Conservation (phyloP, 2,329 filamentous ascomycete species). For the Fusarium luffae region DNA sequence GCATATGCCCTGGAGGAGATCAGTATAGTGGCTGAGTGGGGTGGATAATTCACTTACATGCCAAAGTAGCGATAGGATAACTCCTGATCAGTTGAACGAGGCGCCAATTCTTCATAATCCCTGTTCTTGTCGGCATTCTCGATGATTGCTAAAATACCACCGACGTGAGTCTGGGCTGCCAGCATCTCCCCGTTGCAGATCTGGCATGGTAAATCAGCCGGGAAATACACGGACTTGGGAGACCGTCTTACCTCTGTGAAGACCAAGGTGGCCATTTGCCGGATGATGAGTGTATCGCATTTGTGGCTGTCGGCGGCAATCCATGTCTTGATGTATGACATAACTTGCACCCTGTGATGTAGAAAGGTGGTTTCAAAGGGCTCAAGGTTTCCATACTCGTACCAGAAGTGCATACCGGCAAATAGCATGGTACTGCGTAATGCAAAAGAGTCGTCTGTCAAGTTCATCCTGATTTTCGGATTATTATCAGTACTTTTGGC, state of each 20-base stretch:
- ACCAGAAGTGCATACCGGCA: constrained; percentile 22
- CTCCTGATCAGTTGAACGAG: not conserved
- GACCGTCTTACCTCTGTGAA: constrained; percentile 4
- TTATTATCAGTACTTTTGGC: too few species aligned
- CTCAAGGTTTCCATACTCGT: constrained; percentile 1
- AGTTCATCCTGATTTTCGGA: too few species aligned
- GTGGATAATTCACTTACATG: not conserved
- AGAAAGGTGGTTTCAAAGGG: constrained; percentile 13
- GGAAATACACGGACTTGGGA: too few species aligned
- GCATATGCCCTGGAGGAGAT: constrained; percentile 1
- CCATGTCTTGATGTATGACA: constrained; percentile 14
- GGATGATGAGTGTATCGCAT: not conserved
- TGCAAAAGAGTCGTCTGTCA: not conserved
- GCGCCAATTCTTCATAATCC: too few species aligned
- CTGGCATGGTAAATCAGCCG: too few species aligned
- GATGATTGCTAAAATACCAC: constrained; percentile 18
- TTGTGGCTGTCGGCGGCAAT: not conserved
- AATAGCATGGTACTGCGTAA: constrained; percentile 11
- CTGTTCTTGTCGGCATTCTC: too few species aligned
- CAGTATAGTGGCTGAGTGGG: too few species aligned
- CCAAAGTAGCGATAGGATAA: constrained; percentile 12
- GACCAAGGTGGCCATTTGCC: constrained; percentile 14
- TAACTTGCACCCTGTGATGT: constrained; percentile 15
- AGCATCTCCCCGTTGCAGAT: too few species aligned
- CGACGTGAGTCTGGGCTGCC: not conserved